phyloP scores from a whole-genome alignment of 352 stramenopile genomes.

The Pythium monospermum region DNA sequence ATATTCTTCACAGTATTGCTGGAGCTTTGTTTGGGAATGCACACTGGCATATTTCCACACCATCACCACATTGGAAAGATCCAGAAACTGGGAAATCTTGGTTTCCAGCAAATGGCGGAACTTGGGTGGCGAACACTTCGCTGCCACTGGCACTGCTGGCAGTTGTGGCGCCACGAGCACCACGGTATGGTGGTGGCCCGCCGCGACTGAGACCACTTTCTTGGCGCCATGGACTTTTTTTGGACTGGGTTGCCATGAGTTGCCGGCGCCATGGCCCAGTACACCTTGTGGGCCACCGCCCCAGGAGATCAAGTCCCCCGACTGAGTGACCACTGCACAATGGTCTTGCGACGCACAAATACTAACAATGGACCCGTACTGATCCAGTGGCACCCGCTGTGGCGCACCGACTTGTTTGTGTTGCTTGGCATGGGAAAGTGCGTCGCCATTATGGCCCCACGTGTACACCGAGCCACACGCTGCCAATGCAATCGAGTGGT shows the following conservation, averaged over 20 bases:
- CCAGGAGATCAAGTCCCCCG: conserved; percentile 73
- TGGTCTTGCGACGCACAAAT: conserved; percentile 75
- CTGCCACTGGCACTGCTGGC: neutral
- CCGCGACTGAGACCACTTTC: conserved; percentile 58
- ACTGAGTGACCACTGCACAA: conserved; percentile 61
- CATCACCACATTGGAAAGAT: conserved; percentile 52
- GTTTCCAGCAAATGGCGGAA: conserved; percentile 42
- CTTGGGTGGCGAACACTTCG: conserved; percentile 7
- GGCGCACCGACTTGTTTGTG: conserved; percentile 33
- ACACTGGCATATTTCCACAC: conserved; percentile 59
- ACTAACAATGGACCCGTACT: conserved; percentile 39
- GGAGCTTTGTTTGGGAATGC: conserved; percentile 38
- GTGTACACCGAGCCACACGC: conserved; percentile 62
- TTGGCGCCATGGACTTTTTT: conserved; percentile 73
- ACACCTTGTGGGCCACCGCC: conserved; percentile 63
- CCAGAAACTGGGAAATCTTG: conserved; percentile 42
- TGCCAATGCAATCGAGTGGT: conserved; percentile 75
- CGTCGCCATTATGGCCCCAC: conserved; percentile 67
- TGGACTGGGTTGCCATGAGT: conserved; percentile 74
- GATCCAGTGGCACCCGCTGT: conserved; percentile 36
- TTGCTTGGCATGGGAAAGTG: conserved; percentile 41
- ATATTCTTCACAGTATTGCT: conserved; percentile 50
- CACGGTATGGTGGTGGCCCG: conserved; percentile 71
- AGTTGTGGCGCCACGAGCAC: conserved; percentile 53
- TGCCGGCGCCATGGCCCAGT: conserved; percentile 60